A percentile compares a stretch with the other conserved stretches of the same genome.
Conservation (phyloP, 1,139 yeast genomes). For the Pichia sp. region DNA sequence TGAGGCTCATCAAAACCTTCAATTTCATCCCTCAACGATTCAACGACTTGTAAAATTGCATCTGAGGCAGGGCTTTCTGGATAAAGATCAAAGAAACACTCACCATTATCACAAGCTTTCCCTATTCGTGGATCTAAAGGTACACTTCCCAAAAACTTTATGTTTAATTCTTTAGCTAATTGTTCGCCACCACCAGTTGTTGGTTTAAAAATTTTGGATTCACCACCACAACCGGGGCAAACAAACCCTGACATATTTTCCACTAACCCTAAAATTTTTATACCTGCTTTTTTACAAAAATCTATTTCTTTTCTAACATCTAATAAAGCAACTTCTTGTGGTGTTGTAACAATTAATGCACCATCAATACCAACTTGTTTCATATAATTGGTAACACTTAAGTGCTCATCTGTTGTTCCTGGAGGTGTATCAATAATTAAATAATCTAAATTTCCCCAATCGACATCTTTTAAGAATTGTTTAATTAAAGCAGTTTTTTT, state of each 20-base stretch:
- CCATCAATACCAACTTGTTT: conserved; percentile 93
- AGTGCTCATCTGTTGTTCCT: conserved; percentile 96
- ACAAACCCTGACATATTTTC: conserved; percentile 99
- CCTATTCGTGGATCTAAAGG: conserved; percentile 97
- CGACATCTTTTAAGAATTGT: conserved; percentile 89
- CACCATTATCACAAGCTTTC: conserved; percentile 82
- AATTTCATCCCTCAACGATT: conserved; percentile 41
- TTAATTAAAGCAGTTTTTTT: conserved; percentile 91
- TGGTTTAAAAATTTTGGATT: conserved; percentile 84
- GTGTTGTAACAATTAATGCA: conserved; percentile 91
- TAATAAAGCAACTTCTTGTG: conserved; percentile 91
- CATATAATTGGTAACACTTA: conserved; percentile 81
- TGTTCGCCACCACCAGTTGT: conserved; percentile 96
- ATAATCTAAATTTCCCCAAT: conserved; percentile 93
- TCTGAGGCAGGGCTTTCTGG: conserved; percentile 93
- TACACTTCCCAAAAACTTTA: conserved; percentile 82
- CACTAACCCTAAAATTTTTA: conserved; percentile 79
- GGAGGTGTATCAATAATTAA: conserved; percentile 96
- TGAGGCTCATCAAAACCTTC: conserved; percentile 13
- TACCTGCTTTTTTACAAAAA: conserved; percentile 87
- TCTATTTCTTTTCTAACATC: conserved; percentile 96
- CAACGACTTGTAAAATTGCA: conserved; percentile 82
- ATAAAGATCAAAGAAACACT: conserved; percentile 70
- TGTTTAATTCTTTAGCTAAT: conserved; percentile 68
- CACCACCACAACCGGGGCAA: conserved; percentile 89